Conservation (phyloP, 1,284 basidiomycete genomes). For the Ceratorhiza oryzae-sativae region DNA sequence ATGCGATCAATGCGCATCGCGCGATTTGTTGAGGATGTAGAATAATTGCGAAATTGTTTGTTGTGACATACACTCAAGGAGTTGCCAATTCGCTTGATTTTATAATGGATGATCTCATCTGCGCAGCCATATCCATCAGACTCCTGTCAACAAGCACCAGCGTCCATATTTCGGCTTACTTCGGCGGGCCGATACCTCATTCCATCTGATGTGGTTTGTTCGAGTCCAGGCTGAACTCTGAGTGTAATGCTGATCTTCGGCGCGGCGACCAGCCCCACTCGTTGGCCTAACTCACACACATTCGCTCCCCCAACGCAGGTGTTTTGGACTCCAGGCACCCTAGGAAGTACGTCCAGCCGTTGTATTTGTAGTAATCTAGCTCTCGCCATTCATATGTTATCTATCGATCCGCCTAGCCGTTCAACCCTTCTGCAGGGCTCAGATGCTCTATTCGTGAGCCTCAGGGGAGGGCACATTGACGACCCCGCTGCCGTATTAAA, state of each 20-base stretch:
- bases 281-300: neutral
- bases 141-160: constrained; percentile 9
- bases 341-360: neutral
- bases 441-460: neutral
- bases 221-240: constrained; percentile 1
- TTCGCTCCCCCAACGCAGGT: neutral
- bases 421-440: neutral
- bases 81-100: neutral
- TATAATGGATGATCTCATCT: constrained; percentile 8
- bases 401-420: neutral
- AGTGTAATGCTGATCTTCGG: constrained; percentile 7
- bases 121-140: constrained; percentile 12
- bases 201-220: neutral
- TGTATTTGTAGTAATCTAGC: neutral
- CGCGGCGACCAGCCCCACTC: constrained; percentile 19
- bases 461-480: neutral
- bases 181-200: constrained; percentile 1
- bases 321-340: neutral
- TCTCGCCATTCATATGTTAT: neutral
- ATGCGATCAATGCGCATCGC: constrained; percentile 63
- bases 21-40: constrained; percentile 47
- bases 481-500: too few relatives aligned
- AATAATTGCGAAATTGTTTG: neutral
- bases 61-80: neutral
- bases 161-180: neutral